These are phyloP conservation scores for Pleurozium schreberi DNA, from an alignment of 225 moss, liverwort and hornwort species.

Conservation along the genomic window DNA sequence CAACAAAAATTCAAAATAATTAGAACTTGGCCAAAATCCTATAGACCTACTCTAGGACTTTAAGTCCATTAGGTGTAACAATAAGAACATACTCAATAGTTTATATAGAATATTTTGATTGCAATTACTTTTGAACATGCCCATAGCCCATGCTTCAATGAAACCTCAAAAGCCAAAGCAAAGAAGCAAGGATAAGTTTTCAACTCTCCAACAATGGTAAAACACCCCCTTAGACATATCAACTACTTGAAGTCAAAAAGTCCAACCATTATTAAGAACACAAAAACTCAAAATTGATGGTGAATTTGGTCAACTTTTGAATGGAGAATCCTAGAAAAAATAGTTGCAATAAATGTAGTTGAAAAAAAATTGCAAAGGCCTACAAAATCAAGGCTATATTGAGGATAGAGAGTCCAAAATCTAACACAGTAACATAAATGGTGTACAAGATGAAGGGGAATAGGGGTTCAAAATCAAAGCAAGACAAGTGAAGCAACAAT, in stretches of 20 bases:
- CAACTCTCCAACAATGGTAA: neutral
- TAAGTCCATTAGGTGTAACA: neutral
- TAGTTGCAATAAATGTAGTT: neutral
- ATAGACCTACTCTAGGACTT: neutral
- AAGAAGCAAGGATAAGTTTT: rapidly evolving
- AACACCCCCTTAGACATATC: rapidly evolving
- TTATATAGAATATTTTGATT: too few species aligned
- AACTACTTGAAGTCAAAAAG: neutral
- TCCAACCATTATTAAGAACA: neutral
- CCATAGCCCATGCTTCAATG: rapidly evolving
- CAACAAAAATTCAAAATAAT: neutral
- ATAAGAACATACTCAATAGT: neutral
- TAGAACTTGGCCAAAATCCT: neutral
- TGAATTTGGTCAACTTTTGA: neutral
- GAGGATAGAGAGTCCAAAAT: neutral
- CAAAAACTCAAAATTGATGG: neutral
- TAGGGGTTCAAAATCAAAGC: neutral
- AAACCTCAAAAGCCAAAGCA: neutral
- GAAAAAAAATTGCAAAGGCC: neutral
- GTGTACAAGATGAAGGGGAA: rapidly evolving
- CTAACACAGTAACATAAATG: rapidly evolving
- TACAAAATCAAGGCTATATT: neutral
- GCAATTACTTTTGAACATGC: rapidly evolving
- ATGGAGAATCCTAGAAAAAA: neutral
- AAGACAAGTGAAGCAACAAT: too few species aligned